Evolutionary conservation across 2,329 filamentous ascomycete species (phyloP), one percentile per base, ranked within the genome.

Genomic region (Phialophora macrospora): DNA sequence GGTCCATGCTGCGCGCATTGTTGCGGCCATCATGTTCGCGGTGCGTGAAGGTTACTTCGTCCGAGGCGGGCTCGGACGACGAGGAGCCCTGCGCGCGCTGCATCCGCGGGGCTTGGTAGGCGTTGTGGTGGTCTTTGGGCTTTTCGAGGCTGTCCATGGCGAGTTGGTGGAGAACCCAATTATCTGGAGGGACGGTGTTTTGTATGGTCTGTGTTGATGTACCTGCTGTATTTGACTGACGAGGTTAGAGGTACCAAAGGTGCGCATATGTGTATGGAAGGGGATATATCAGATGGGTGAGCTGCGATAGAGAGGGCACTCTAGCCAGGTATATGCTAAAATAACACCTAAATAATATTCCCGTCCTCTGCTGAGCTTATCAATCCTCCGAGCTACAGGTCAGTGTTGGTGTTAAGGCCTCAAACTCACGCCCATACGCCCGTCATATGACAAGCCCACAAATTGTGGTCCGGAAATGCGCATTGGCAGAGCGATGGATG

Each of bases 1-100:
- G 63, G 48, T 64, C 57, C 63, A 63, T 64, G 24, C 38, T 60
- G 48, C 34, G 55, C 20, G 49, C 52, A 14, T 58, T 26, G 9
- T 48, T 57, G 17, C 58, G 44, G 20, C 51, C 48, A 11, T 70
- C 67, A 22, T 66, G 60, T 28, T 70, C 67, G 44, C 61, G 64
- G 61, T 70, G 68, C 17, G 66, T 55, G 20, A 65, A 66, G 7
- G 68, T 70, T 11, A 67, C 66, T 64, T 70, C 66, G 52, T 70
- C 68, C 7, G 63, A 65, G 28, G 60, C 54, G 5, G 54, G 64
- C 8, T 61, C 62, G 3, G 62, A 64, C 8, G 68, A 68, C 11
- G 68, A 68, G 20, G 66, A 67, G 24, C 63, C 65, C 20, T 64
- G 51, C n/a, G 59, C 60, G 26, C 24, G 41, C 7, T 54, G 67